Conservation (phyloP, 257 asterid genomes). For the Penstemon eatonii region DNA sequence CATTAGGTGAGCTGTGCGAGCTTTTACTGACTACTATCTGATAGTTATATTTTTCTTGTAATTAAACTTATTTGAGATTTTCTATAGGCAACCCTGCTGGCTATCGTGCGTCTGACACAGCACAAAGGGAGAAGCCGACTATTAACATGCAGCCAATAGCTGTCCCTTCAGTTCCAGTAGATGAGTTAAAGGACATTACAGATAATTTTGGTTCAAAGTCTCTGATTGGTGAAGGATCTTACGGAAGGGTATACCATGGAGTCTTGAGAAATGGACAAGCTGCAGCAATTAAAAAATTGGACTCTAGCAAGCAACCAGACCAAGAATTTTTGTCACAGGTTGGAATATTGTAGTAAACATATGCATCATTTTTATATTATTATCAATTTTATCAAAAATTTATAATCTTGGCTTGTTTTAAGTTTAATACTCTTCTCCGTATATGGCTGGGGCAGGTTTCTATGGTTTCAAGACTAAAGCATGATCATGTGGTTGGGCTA, state of each 20-base stretch:
- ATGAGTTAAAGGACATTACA: conserved; percentile 66
- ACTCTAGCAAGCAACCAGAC: conserved; percentile 86
- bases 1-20: too few species aligned
- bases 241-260: conserved; percentile 77
- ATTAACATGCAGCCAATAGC: conserved; percentile 59
- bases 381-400: background rate
- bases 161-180: conserved; percentile 65
- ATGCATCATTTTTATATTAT: too few species aligned
- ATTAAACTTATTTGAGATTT: conserved; percentile 20
- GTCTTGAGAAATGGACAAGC: conserved; percentile 54
- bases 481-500: conserved; percentile 65
- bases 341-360: background rate
- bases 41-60: background rate
- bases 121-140: conserved; percentile 50
- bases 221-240: conserved; percentile 83
- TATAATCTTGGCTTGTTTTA: background rate
- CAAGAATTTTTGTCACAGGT: conserved; percentile 74
- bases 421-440: background rate
- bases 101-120: conserved; percentile 53
- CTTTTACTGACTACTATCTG: too few species aligned
- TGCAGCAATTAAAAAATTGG: conserved; percentile 81
- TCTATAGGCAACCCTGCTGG: conserved; percentile 49
- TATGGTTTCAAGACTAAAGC: conserved; percentile 74
- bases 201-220: conserved; percentile 64
- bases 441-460: conserved; percentile 52